Base-by-base conservation (phyloP, 2,329 filamentous ascomycete genomes). In the Pestalotiopsis sp. region DNA sequence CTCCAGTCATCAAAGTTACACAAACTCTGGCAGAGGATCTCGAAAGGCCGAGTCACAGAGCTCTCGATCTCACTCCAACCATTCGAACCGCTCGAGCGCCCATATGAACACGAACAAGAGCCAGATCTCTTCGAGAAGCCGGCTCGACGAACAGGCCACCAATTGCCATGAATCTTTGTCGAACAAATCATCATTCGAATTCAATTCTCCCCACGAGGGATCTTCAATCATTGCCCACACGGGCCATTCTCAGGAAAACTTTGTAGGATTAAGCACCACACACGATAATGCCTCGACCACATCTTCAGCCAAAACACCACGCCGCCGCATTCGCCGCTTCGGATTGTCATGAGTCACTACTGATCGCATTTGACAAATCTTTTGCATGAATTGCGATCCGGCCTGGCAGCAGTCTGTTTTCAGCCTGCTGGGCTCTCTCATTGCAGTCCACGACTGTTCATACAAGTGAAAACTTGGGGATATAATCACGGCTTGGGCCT, bases 141-240 rank as follows among this genome's bases (percentile, higher is more conserved):
- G 23, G 4, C 9, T 49, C 20, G 17, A 25, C 9, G 52, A 66
- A 17, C 20, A 67, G 3, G 25, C 9, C 38, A 67, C 61, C 31
- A 38, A 71, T n/a, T 20, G 41, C n/a, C 49, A 59, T 31, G 67
- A 68, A 17, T 45, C 65, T 38, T 39, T 60, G 17, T 72, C 69
- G 14, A 67, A 61, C 60, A 63, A 61, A 49, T 69, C 72, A 23
- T 69, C 67, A 39, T 66, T 66, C 12, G 67, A 69, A 14, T 69
- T 67, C 23, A 27, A 65, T 31, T 23, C 70, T 4, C 70, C 67
- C 17, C 57, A 69, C 13, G 56, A 71, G 20, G 66, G 60, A 27
- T 77, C 75, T 27, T 78, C 77, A 11, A 59, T 75, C 57, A 7
- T 73, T 52, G 76, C 69, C 36, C 76, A 78, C 58, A 78, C 77